Conservation (phyloP, 2,329 filamentous ascomycete genomes). For the Monosporascus sp. region DNA sequence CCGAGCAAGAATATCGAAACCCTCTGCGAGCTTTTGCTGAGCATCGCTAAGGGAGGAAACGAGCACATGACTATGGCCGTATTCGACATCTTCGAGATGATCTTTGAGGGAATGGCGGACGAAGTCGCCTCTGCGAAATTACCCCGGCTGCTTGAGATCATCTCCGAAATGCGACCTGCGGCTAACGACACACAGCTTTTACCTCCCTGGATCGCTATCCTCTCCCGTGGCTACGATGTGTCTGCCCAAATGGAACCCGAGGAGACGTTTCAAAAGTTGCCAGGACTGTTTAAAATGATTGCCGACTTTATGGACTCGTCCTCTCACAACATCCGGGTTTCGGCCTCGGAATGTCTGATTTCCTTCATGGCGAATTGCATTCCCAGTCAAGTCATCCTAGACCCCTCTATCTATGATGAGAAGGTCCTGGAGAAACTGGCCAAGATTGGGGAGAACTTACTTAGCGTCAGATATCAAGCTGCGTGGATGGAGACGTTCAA, state of each 20-base stretch:
- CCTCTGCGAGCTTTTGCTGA: constrained; percentile 81
- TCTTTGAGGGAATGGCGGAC: constrained; percentile 84
- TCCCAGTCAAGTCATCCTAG: constrained; percentile 73
- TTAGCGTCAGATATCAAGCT: constrained; percentile 87
- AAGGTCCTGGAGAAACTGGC: constrained; percentile 80
- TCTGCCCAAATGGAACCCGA: constrained; percentile 82
- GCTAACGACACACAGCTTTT: constrained; percentile 92
- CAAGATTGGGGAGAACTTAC: constrained; percentile 64
- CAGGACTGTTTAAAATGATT: constrained; percentile 76
- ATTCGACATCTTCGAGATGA: constrained; percentile 96
- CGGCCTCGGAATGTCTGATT: constrained; percentile 89
- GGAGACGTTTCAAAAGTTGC: constrained; percentile 86
- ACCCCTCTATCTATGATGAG: constrained; percentile 89
- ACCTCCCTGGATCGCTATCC: constrained; percentile 92
- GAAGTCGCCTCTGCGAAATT: constrained; percentile 86
- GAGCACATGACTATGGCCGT: constrained; percentile 95
- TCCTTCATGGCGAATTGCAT: constrained; percentile 91
- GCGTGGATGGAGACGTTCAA: constrained; percentile 95
- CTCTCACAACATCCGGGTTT: constrained; percentile 89
- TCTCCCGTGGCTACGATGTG: constrained; percentile 92
- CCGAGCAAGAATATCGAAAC: constrained; percentile 93
- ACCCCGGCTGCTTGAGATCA: constrained; percentile 82
- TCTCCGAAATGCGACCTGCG: constrained; percentile 84
- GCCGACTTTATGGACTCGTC: constrained; percentile 77
- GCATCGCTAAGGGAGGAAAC: constrained; percentile 84